These are phyloP conservation scores for Apophysomyces trapeziformis DNA, from an alignment of 371 early-diverging fungal genomes.

Conservation along the genomic window DNA sequence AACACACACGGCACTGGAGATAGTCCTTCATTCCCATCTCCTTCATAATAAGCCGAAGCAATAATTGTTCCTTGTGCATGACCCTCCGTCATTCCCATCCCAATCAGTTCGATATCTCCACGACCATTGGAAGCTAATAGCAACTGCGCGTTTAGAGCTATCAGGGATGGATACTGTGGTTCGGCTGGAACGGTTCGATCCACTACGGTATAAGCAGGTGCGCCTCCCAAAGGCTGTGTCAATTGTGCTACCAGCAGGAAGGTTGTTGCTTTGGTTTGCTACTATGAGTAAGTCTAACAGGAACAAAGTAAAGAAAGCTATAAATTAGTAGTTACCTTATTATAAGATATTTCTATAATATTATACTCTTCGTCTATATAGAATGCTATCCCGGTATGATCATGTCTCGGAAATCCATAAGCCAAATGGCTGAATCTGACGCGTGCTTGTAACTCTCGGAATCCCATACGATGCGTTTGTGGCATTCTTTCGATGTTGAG, in stretches of 20 bases:
- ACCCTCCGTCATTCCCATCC: slow-evolving; percentile 10
- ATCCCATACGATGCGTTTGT: slow-evolving; percentile 39
- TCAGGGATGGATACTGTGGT: slow-evolving; percentile 40
- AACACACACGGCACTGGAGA: slow-evolving; percentile 50
- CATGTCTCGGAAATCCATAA: slow-evolving; percentile 39
- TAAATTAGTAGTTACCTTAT: slow-evolving; percentile 41
- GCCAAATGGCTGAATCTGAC: slow-evolving; percentile 71
- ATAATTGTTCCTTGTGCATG: slow-evolving; percentile 21
- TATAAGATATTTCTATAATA: slow-evolving; percentile 40
- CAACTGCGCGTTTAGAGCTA: slow-evolving; percentile 29
- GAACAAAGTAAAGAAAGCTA: background rate
- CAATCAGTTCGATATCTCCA: slow-evolving; percentile 43
- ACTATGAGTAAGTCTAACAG: background rate
- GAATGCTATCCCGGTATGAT: slow-evolving; percentile 36
- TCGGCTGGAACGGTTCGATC: slow-evolving; percentile 28
- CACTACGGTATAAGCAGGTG: slow-evolving; percentile 40
- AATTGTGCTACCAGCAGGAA: slow-evolving; percentile 27
- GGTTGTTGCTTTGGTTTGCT: slow-evolving; percentile 14
- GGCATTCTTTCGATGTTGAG: slow-evolving; percentile 42
- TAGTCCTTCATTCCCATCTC: slow-evolving; percentile 45
- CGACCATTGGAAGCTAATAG: slow-evolving; percentile 39
- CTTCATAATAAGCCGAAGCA: slow-evolving; percentile 30
- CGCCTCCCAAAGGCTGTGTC: slow-evolving; percentile 25
- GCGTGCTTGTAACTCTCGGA: slow-evolving; percentile 69
- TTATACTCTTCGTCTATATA: slow-evolving; percentile 49